Conservation (phyloP, 2,329 filamentous ascomycete genomes). For the Botrytis elliptica region DNA sequence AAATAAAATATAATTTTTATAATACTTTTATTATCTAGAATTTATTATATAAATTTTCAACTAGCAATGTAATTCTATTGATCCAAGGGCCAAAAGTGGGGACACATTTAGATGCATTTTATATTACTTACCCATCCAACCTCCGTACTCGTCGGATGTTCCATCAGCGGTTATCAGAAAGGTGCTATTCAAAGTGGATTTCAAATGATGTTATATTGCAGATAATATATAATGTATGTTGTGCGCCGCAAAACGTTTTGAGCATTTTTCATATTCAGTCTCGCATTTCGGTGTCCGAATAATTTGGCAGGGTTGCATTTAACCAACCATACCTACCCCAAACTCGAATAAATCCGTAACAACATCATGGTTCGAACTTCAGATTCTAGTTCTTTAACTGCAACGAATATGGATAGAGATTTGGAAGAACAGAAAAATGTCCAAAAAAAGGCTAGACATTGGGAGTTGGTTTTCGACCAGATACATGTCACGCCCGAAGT, state of each 20-base stretch:
- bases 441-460: constrained; percentile 36
- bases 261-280: neutral
- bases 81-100: too few species aligned
- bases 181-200: neutral
- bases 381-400: constrained; percentile 24
- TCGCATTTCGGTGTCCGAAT: neutral
- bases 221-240: neutral
- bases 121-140: too few species aligned
- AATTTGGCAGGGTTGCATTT: neutral
- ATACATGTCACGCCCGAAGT: constrained; percentile 47
- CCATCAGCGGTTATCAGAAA: neutral
- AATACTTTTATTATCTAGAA: too few species aligned
- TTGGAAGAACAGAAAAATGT: constrained; percentile 27
- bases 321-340: neutral
- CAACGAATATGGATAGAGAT: constrained; percentile 24
- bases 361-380: constrained; percentile 12
- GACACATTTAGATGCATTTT: too few species aligned
- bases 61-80: too few species aligned
- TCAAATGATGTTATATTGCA: neutral
- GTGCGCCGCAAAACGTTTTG: neutral
- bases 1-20: too few species aligned
- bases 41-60: too few species aligned
- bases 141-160: neutral
- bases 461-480: constrained; percentile 47
- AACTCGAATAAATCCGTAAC: constrained; percentile 4